Evolutionary conservation across 768 basidiomycete genomes (phyloP).

Genomic region (Pisolithus marmoratus): DNA sequence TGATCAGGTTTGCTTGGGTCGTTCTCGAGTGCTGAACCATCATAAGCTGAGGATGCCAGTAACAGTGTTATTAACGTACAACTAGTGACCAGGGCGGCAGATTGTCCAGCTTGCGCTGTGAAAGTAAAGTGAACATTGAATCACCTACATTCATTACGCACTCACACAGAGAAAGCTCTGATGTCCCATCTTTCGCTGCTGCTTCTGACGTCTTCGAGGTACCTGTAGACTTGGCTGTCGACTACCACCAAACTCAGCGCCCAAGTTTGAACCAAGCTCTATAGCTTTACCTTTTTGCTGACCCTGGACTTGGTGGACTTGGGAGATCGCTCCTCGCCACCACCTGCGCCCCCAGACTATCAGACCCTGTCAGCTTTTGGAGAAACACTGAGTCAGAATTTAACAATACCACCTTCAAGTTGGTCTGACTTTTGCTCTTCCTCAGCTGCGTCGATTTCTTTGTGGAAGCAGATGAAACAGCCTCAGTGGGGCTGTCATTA

Average conservation of each 20-base stretch:
- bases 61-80: not conserved
- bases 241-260: not conserved
- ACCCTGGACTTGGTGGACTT: not conserved
- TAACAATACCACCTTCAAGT: not conserved
- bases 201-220: slow-evolving; percentile 5
- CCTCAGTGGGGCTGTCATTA: not conserved
- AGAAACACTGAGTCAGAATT: not conserved
- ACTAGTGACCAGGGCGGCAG: not conserved
- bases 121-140: not conserved
- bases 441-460: slow-evolving; percentile 6
- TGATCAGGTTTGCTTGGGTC: not conserved
- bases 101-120: not conserved
- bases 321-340: not conserved
- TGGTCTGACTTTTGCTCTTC: not conserved
- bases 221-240: not conserved
- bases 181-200: slow-evolving; percentile 6
- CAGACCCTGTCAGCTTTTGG: not conserved
- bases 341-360: not conserved
- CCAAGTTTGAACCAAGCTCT: not conserved
- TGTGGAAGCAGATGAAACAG: not conserved
- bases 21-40: not conserved
- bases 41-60: not conserved
- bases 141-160: not conserved
- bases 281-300: not conserved
- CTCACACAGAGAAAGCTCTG: slow-evolving; percentile 12